Evolutionary conservation across 805 yeast species (phyloP).

Genomic region (Barnettozyma populi): DNA sequence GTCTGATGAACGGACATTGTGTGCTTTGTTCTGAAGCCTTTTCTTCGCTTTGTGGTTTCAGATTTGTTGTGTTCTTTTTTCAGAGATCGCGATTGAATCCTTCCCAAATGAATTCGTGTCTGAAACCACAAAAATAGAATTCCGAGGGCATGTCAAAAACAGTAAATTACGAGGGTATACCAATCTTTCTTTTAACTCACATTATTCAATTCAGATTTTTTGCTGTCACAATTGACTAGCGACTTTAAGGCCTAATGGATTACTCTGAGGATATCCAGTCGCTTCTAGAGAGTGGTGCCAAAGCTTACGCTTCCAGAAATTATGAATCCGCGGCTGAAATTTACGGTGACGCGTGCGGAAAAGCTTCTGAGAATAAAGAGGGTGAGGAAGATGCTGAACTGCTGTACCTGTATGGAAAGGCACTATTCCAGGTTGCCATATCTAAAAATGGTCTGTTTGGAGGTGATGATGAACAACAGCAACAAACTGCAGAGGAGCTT

Average conservation of each 20-base stretch:
- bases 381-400: conserved; percentile 72
- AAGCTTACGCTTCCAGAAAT: conserved; percentile 56
- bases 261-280: conserved; percentile 40
- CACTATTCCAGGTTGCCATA: conserved; percentile 74
- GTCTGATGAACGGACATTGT: conserved; percentile 2
- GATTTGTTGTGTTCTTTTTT: neutral
- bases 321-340: conserved; percentile 64
- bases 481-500: neutral
- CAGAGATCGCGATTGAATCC: neutral
- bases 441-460: conserved; percentile 74
- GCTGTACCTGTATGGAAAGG: conserved; percentile 70
- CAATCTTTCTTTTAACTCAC: neutral
- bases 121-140: conserved; percentile 1
- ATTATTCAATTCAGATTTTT: too few relatives aligned
- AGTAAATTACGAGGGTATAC: neutral
- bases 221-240: neutral
- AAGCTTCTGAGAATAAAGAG: conserved; percentile 39
- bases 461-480: conserved; percentile 28
- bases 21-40: conserved; percentile 1
- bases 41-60: neutral
- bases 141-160: neutral
- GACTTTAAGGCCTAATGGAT: conserved; percentile 3
- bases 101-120: neutral
- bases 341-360: conserved; percentile 71
- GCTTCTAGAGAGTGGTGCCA: conserved; percentile 56